Evolutionary conservation across 257 asterid genomes (phyloP), one percentile per base, ranked within the genome.

Genomic region (Solanum chaucha): DNA sequence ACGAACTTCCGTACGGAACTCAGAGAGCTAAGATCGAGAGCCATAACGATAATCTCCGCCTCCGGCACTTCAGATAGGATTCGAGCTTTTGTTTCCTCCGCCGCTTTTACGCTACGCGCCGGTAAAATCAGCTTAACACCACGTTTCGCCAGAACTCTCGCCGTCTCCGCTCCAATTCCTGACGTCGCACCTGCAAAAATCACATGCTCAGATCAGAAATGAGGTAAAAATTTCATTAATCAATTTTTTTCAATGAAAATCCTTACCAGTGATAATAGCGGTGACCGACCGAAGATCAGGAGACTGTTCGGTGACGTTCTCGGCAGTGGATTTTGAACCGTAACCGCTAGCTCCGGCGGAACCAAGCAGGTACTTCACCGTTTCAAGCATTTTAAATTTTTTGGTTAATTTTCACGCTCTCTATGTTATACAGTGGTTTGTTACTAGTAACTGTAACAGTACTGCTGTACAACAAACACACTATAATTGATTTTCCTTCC

Each of bases 81-180:
- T 40, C 98, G 93, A 70, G 93, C 90, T 90, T 89, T 91, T 0
- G 95, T 89, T 4, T 97, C 99, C 93, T 95, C 98, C 10, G 98
- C 98, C 2, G 96, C 93, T 89, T 97, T 95, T 65, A 91, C 83
- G 86, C 87, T 90, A 90, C 99, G 92, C 11, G 96, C 97, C 55
- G 99, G 99, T 35, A 97, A 68, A 82, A 97, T 92, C 51, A 97
- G 94, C 89, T 94, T 88, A 32, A 92, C 99, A n/a, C 99, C 99
- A 26, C 98, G 93, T 88, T 89, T 92, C 5, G 98, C 99, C 86
- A 97, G 87, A 68, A 93, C 96, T 86, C 98, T 78, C 4, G 99
- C 99, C 89, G 99, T 95, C 90, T 97, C 99, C 4, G 95, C 96
- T 36, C 99, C 99, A 64, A 95, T 97, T 41, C 99, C 99, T 2